Percentiles rank a stretch among this genome's conserved stretches.
Evolutionary conservation across 2,329 filamentous ascomycete genomes (phyloP).

Genomic region (Samsoniella hepiali): DNA sequence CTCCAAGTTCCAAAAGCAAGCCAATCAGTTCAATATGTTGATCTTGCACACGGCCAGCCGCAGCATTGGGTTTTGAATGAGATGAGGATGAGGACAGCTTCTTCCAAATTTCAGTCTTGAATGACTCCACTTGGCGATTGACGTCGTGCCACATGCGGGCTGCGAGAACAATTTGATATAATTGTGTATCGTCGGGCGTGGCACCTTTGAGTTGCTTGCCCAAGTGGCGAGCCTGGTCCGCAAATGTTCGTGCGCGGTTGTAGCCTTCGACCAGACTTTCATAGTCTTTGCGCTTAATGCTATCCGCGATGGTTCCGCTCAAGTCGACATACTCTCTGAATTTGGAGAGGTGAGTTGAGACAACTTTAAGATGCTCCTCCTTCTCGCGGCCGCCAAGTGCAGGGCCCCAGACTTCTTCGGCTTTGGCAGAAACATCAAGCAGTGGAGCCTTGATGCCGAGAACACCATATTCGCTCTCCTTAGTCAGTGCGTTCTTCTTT

Average conservation of each 20-base stretch:
- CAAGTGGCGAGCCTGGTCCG: slow-evolving; percentile 71
- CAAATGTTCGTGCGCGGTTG: slow-evolving; percentile 74
- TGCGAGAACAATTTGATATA: slow-evolving; percentile 83
- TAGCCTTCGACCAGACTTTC: slow-evolving; percentile 86
- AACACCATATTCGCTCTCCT: slow-evolving; percentile 89
- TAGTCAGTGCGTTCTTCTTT: slow-evolving; percentile 86
- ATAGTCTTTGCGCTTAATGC: slow-evolving; percentile 88
- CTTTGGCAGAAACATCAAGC: slow-evolving; percentile 86
- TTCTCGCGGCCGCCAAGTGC: slow-evolving; percentile 87
- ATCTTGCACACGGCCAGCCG: slow-evolving; percentile 62
- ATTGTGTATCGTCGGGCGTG: slow-evolving; percentile 70
- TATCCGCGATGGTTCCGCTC: slow-evolving; percentile 71
- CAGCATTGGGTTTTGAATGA: slow-evolving; percentile 46
- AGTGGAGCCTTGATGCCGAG: slow-evolving; percentile 84
- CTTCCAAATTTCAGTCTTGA: slow-evolving; percentile 89
- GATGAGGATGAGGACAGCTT: slow-evolving; percentile 68
- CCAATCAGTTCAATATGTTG: slow-evolving; percentile 87
- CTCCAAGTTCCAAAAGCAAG: slow-evolving; percentile 85
- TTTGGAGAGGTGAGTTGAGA: slow-evolving; percentile 71
- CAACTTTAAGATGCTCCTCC: slow-evolving; percentile 78
- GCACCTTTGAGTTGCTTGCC: slow-evolving; percentile 53
- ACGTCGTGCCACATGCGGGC: slow-evolving; percentile 95
- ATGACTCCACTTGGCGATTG: slow-evolving; percentile 76
- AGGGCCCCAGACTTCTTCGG: slow-evolving; percentile 96
- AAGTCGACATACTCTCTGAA: slow-evolving; percentile 81